Base-by-base conservation (phyloP, 257 asterid genomes). In the Ophiorrhiza pumila region DNA sequence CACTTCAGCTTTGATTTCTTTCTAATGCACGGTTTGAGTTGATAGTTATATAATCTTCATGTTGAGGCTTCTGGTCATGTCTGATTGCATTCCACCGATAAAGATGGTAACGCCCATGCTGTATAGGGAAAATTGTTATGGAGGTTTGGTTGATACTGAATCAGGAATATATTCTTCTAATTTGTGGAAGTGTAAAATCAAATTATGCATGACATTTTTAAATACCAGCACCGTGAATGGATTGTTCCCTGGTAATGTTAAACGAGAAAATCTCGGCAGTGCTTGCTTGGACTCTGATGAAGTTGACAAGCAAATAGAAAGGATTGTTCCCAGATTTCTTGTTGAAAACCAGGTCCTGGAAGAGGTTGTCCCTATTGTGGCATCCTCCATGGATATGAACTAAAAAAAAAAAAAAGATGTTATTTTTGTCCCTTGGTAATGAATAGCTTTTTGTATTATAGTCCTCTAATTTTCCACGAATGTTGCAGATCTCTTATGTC, bases 401-500 rank as follows among this genome's bases (percentile, higher is more conserved):
- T 53, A 12, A n/a, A n/a, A 31, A 22, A 53, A 53, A 52, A 20
- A 23, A 32, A 11, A 5, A 25, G 60, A 23, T 4, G 7, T 55
- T 14, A 2, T n/a, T 23, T 55, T 4, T 55, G n/a, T 1, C 10
- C 27, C 27, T 52, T 52, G 22, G 27, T 20, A 0, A 52, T 52
- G 5, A 22, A 3, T 52, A 20, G 5, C 57, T 50, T 50, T 18
- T 50, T 3, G n/a, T n/a, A n/a, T n/a, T n/a, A 17, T 27, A 60
- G 55, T 22, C 34, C 4, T 71, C 65, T 77, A 46, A 66, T 56
- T n/a, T 37, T 20, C 63, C 22, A 72, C 58, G 60, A 52, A 77
- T 71, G 64, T 73, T 79, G 83, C 91, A 93, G 98, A 89, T 93
- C 75, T 91, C 90, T 3, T 93, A 91, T 73, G 97, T 93, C 59